Percentiles rank a stretch among this genome's conserved stretches.
Evolutionary conservation across 371 early-diverging fungal species (phyloP).

Genomic region (Lichtheimia corymbifera): DNA sequence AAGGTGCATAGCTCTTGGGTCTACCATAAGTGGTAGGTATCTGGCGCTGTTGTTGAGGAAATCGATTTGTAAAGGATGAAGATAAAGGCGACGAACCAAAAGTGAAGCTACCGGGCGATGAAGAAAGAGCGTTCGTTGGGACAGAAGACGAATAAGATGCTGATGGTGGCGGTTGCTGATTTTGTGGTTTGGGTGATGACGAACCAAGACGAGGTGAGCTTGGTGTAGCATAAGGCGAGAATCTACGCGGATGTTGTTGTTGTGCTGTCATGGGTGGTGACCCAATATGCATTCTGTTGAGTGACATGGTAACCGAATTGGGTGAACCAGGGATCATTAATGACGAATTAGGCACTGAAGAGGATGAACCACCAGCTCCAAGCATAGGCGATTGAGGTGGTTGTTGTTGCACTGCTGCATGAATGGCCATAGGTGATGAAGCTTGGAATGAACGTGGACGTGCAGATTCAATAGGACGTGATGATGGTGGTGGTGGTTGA

Average conservation of each 20-base stretch:
- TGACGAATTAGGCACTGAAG: slow-evolving; percentile 18
- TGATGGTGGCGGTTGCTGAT: slow-evolving; percentile 3
- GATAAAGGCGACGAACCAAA: slow-evolving; percentile 9
- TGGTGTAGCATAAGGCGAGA: slow-evolving; percentile 27
- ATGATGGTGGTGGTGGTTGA: slow-evolving; percentile 21
- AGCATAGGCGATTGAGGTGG: slow-evolving; percentile 19
- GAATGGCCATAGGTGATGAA: slow-evolving; percentile 10
- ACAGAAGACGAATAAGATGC: slow-evolving; percentile 22
- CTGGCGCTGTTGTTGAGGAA: neutral
- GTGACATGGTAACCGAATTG: slow-evolving; percentile 17
- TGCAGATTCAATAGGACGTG: slow-evolving; percentile 12
- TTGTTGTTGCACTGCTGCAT: slow-evolving; percentile 8
- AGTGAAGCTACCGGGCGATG: slow-evolving; percentile 16
- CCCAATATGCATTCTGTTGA: slow-evolving; percentile 34
- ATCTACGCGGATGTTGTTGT: slow-evolving; percentile 22
- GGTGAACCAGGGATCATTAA: slow-evolving; percentile 16
- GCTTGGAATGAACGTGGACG: slow-evolving; percentile 25
- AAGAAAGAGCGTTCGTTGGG: slow-evolving; percentile 15
- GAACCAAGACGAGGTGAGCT: slow-evolving; percentile 29
- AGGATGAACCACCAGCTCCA: slow-evolving; percentile 6
- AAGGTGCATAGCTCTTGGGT: slow-evolving; percentile 29
- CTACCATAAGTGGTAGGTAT: slow-evolving; percentile 7
- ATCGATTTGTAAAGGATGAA: slow-evolving; percentile 16
- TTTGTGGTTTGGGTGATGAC: slow-evolving; percentile 20
- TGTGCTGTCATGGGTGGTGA: slow-evolving; percentile 23